phyloP scores from a whole-genome alignment of 495 filamentous ascomycete genomes.

The Penicillium simplicissimum region DNA sequence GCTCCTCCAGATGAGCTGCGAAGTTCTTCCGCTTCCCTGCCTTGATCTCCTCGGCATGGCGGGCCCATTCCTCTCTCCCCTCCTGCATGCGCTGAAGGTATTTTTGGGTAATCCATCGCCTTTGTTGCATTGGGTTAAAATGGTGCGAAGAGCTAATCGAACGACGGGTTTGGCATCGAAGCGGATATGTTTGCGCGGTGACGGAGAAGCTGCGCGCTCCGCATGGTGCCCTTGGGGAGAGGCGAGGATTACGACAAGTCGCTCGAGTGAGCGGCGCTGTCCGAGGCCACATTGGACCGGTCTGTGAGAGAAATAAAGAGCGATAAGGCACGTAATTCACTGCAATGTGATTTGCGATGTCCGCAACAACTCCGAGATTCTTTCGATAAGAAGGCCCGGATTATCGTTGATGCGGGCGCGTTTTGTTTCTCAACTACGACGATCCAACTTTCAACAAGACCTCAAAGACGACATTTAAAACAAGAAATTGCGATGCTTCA shows the following conservation, averaged over 20 bases:
- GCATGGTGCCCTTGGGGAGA: constrained; percentile 18
- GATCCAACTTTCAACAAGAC: neutral
- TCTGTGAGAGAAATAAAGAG: constrained; percentile 3
- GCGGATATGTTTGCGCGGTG: constrained; percentile 25
- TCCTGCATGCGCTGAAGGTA: constrained; percentile 53
- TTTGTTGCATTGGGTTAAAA: constrained; percentile 26
- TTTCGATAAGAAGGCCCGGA: constrained; percentile 31
- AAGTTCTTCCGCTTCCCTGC: constrained; percentile 63
- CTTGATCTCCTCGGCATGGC: constrained; percentile 55
- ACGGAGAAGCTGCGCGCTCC: constrained; percentile 32
- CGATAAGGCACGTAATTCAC: constrained; percentile 13
- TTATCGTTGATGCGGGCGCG: constrained; percentile 23
- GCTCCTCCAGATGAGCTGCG: constrained; percentile 70
- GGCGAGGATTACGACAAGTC: constrained; percentile 22
- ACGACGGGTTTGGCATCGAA: constrained; percentile 19
- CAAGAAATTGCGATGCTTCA: neutral
- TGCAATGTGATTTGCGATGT: constrained; percentile 11
- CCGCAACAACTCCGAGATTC: constrained; percentile 22
- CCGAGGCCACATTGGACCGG: constrained; percentile 34
- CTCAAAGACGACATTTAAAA: neutral
- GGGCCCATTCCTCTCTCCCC: constrained; percentile 59
- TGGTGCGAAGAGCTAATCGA: constrained; percentile 12
- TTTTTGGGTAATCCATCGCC: constrained; percentile 50
- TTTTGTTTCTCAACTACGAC: neutral
- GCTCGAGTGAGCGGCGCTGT: constrained; percentile 26